phyloP scores from a whole-genome alignment of 1,139 yeast species.

The Suhomyces taliae region DNA sequence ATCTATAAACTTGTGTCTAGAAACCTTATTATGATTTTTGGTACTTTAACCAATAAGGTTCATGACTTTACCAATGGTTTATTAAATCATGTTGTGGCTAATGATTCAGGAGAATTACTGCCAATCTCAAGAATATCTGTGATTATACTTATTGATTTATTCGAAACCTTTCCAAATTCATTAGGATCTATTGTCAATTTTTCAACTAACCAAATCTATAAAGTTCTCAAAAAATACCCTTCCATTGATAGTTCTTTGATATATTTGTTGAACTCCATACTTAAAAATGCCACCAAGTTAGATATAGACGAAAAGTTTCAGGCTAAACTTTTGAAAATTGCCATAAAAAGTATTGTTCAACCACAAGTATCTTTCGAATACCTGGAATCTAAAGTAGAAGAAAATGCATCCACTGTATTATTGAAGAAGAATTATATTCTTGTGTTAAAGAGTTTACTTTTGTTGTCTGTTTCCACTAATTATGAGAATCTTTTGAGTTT shows the following conservation, averaged over 20 bases:
- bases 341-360: conserved; percentile 27
- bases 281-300: conserved; percentile 38
- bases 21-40: conserved; percentile 29
- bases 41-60: conserved; percentile 35
- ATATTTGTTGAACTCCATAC: conserved; percentile 33
- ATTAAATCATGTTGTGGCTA: conserved; percentile 27
- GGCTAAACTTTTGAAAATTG: conserved; percentile 36
- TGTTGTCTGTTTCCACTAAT: conserved; percentile 36
- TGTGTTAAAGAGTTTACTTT: conserved; percentile 33
- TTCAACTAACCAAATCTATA: conserved; percentile 39
- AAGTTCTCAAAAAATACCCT: conserved; percentile 40
- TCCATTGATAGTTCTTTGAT: conserved; percentile 29
- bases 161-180: conserved; percentile 40
- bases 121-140: conserved; percentile 27
- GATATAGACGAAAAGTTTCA: conserved; percentile 46
- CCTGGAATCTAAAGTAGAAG: conserved; percentile 15
- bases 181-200: conserved; percentile 39
- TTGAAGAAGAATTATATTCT: conserved; percentile 36
- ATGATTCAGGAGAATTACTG: conserved; percentile 17
- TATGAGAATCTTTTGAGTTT: conserved; percentile 39
- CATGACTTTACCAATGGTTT: conserved; percentile 42
- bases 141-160: conserved; percentile 38
- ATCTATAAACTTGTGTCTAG: conserved; percentile 33
- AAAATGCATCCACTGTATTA: conserved; percentile 23
- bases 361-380: conserved; percentile 20